Evolutionary conservation across 768 basidiomycete species (phyloP), one percentile per base, ranked within the genome.

Genomic region (Auriscalpium microsporum): DNA sequence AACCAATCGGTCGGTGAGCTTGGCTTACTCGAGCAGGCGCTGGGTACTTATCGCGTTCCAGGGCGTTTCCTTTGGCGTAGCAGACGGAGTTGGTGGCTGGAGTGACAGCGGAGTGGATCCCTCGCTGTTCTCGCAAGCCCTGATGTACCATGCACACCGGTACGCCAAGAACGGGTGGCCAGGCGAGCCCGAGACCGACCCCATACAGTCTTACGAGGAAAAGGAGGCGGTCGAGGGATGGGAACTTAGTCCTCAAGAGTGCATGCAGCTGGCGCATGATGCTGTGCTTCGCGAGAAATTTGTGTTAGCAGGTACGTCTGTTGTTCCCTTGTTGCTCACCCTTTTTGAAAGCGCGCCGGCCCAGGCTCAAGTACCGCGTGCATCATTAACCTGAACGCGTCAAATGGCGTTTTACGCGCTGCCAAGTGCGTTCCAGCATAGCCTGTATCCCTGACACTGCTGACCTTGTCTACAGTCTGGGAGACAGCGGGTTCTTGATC

Each of bases 81-180:
- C 93, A 40, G 94, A 97, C 63, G 94, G 94, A 17, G 93, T 96
- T 4, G 93, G 93, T 2, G 93, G 94, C 17, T 97, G 94, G 94
- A 78, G 81, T 48, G 81, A 85, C 38, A 79, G 81, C 28, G 87
- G 90, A 14, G 80, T 90, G 52, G 92, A 96, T 69, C 91, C 91
- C 1, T 85, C 91, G 0, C 73, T 94, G 46, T 97, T 94, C 73
- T 85, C 92, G 1, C 94, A 96, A 71, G 81, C 90, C 0, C 73
- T 97, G 50, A 93, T 94, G 88, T 94, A 85, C 69, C 84, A 89
- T 68, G 83, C 89, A 2, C 81, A 86, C 66, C 78, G 81, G 47
- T 87, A 85, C 65, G 81, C 84, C 10, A 77, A 78, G 58, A 78
- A 74, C 58, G 85, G 85, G 19, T 90, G 89, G 88, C 80, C 85